These are phyloP conservation scores for Picochlorum sp. DNA, from an alignment of 139 green algal species.

Conservation along the genomic window DNA sequence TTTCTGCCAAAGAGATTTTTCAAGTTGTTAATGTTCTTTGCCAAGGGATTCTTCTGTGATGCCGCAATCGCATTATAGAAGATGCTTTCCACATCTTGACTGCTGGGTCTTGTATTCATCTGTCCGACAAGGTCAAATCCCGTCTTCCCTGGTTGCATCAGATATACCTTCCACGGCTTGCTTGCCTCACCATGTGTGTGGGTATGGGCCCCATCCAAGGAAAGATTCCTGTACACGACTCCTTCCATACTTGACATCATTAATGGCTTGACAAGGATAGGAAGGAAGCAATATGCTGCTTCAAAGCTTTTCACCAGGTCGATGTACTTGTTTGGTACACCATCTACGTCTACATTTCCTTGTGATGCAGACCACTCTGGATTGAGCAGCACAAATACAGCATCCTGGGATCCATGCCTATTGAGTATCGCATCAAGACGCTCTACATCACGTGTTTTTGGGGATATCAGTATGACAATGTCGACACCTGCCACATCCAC, in stretches of 20 bases:
- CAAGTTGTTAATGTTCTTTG: slow-evolving; percentile 6
- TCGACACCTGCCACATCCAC: neutral
- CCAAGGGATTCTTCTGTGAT: slow-evolving; percentile 5
- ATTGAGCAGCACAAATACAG: slow-evolving; percentile 15
- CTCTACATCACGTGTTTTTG: slow-evolving; percentile 6
- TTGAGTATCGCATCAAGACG: slow-evolving; percentile 11
- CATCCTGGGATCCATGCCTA: neutral
- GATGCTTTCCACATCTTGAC: slow-evolving; percentile 11
- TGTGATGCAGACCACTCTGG: slow-evolving; percentile 17
- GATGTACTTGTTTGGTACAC: neutral
- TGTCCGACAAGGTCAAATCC: slow-evolving; percentile 9
- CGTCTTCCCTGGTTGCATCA: neutral
- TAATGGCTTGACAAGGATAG: slow-evolving; percentile 22
- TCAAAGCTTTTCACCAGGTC: slow-evolving; percentile 20
- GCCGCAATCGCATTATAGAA: too few relatives aligned
- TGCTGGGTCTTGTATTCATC: slow-evolving; percentile 20
- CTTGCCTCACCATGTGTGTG: neutral
- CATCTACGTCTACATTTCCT: neutral
- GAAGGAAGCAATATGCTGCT: slow-evolving; percentile 27
- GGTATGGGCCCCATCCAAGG: neutral
- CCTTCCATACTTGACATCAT: slow-evolving; percentile 16
- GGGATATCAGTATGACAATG: slow-evolving; percentile 15
- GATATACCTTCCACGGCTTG: slow-evolving; percentile 22
- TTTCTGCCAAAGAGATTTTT: slow-evolving; percentile 7
- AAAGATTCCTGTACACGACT: slow-evolving; percentile 20